Percentiles rank a stretch among this genome's conserved stretches.
Evolutionary conservation across 805 yeast species (phyloP).

Genomic region (Priceomyces melissophilus): DNA sequence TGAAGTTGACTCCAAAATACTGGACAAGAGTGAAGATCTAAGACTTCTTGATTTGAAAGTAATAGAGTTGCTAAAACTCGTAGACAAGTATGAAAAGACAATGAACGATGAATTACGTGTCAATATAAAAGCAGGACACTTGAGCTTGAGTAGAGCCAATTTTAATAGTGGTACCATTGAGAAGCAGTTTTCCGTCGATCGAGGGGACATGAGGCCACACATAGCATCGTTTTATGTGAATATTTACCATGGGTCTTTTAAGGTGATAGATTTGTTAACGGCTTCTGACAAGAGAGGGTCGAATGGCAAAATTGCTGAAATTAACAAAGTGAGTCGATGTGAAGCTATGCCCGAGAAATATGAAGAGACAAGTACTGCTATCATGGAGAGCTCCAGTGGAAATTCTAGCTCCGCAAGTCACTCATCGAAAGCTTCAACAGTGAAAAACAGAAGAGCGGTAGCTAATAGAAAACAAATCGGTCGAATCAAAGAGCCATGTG

Average conservation of each 20-base stretch:
- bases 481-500: too few species aligned
- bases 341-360: too few species aligned
- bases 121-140: slow-evolving; percentile 32
- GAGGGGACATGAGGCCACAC: slow-evolving; percentile 37
- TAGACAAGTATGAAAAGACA: slow-evolving; percentile 31
- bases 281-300: too few species aligned
- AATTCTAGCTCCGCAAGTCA: not conserved
- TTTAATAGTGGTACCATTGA: slow-evolving; percentile 23
- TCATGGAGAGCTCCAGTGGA: not conserved
- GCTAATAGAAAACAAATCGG: too few species aligned
- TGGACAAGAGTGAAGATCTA: not conserved
- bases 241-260: slow-evolving; percentile 6
- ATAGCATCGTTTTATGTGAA: slow-evolving; percentile 20
- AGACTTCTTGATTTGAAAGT: slow-evolving; percentile 11
- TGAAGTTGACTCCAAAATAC: not conserved
- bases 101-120: slow-evolving; percentile 15
- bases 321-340: not conserved
- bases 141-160: slow-evolving; percentile 46
- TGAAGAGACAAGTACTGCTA: not conserved
- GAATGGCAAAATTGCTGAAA: too few species aligned
- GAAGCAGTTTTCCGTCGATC: slow-evolving; percentile 36
- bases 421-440: not conserved
- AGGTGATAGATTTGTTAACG: slow-evolving; percentile 9
- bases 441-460: slow-evolving; percentile 6
- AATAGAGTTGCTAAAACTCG: slow-evolving; percentile 22